A percentile compares a stretch with the other conserved stretches of the same genome.
phyloP scores from a whole-genome alignment of 352 stramenopile species.

The Plasmopara muralis region DNA sequence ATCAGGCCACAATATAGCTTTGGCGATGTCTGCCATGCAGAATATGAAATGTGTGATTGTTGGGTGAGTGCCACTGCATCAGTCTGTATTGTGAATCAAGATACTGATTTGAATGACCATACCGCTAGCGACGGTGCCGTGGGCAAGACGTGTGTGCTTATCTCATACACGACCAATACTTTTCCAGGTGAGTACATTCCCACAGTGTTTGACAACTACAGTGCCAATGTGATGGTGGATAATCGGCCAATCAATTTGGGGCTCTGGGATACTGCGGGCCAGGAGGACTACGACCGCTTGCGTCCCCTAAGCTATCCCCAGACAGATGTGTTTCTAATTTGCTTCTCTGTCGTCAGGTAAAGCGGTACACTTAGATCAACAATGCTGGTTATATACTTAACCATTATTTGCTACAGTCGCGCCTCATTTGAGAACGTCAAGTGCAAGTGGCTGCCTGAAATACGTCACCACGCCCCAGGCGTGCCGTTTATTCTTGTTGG shows the following conservation, averaged over 20 bases:
- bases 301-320: constrained; percentile 93
- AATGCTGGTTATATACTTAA: constrained; percentile 1
- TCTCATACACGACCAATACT: constrained; percentile 96
- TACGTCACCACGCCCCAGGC: constrained; percentile 80
- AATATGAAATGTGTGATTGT: constrained; percentile 95
- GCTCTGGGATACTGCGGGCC: constrained; percentile 95
- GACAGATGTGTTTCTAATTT: constrained; percentile 96
- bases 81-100: constrained; percentile 1
- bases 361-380: neutral
- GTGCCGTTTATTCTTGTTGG: constrained; percentile 94
- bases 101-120: constrained; percentile 9
- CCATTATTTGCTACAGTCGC: constrained; percentile 35
- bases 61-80: constrained; percentile 35
- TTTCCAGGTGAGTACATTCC: constrained; percentile 96
- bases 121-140: constrained; percentile 88
- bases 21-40: constrained; percentile 72
- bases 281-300: constrained; percentile 96
- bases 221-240: constrained; percentile 90
- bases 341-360: constrained; percentile 90
- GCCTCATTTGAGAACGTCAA: constrained; percentile 95
- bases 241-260: constrained; percentile 93
- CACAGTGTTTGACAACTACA: constrained; percentile 94
- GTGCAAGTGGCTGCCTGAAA: constrained; percentile 90
- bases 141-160: constrained; percentile 95
- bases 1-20: neutral